phyloP scores from a whole-genome alignment of 2,329 filamentous ascomycete genomes.

The Fusarium temperatum region DNA sequence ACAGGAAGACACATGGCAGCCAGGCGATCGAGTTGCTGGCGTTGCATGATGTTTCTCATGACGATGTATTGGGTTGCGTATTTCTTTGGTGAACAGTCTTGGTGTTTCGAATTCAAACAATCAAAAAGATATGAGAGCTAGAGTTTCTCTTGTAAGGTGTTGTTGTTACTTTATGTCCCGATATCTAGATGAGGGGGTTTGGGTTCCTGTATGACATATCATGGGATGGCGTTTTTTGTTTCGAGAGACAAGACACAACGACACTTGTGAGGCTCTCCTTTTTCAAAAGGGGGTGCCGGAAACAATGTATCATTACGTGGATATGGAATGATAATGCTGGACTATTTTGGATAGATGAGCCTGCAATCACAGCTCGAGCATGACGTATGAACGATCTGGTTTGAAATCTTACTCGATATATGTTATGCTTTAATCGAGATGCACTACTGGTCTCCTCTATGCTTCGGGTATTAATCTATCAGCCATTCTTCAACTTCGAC shows the following conservation, averaged over 20 bases:
- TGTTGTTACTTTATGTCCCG: background rate
- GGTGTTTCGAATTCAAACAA: slow-evolving; percentile 11
- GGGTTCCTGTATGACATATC: slow-evolving; percentile 30
- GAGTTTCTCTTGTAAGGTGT: slow-evolving; percentile 1
- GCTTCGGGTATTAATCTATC: slow-evolving; percentile 60
- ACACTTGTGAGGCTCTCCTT: background rate
- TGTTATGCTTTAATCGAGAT: background rate
- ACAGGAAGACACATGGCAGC: slow-evolving; percentile 84
- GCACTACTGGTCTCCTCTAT: background rate
- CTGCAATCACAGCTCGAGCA: slow-evolving; percentile 6
- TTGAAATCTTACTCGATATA: background rate
- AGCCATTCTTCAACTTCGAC: slow-evolving; percentile 84
- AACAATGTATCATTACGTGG: slow-evolving; percentile 37
- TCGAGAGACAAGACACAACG: slow-evolving; percentile 3
- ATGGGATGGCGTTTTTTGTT: slow-evolving; percentile 32
- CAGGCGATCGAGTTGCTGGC: slow-evolving; percentile 47
- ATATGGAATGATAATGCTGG: slow-evolving; percentile 31
- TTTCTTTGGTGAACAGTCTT: background rate
- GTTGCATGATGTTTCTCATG: slow-evolving; percentile 22
- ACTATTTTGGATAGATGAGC: slow-evolving; percentile 31
- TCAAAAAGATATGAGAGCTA: slow-evolving; percentile 12
- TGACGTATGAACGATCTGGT: slow-evolving; percentile 20
- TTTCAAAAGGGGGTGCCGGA: background rate
- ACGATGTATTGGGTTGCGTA: background rate
- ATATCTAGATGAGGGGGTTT: slow-evolving; percentile 23